Percentiles rank a stretch among this genome's conserved stretches.
These are phyloP conservation scores for Cochlearia excelsa DNA, from an alignment of 345 rosid genomes.

Conservation along the genomic window DNA sequence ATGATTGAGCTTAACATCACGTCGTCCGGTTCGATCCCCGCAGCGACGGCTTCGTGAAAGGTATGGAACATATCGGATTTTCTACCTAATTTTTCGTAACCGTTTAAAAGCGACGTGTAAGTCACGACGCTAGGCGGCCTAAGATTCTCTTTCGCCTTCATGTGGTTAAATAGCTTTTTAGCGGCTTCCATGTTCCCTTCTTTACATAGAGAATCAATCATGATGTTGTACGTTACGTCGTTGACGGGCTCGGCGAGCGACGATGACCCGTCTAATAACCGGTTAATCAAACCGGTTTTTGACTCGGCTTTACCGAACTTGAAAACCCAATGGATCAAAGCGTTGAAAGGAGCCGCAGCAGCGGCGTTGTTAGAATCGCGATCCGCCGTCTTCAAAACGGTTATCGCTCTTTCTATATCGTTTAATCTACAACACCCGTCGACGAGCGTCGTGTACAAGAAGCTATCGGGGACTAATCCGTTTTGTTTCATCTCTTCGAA, in stretches of 20 bases:
- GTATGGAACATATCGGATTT: conserved; percentile 48
- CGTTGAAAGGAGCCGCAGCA: conserved; percentile 49
- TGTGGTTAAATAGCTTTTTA: conserved; percentile 48
- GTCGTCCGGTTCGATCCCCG: conserved; percentile 64
- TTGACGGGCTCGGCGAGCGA: conserved; percentile 41
- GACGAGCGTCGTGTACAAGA: conserved; percentile 56
- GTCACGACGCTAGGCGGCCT: conserved; percentile 45
- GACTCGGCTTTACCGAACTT: conserved; percentile 45
- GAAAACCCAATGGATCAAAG: conserved; percentile 60
- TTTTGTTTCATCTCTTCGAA: conserved; percentile 54
- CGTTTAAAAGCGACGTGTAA: conserved; percentile 58
- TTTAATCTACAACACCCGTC: conserved; percentile 71
- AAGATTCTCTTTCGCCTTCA: conserved; percentile 44
- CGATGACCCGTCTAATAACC: conserved; percentile 46
- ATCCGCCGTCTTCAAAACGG: conserved; percentile 51
- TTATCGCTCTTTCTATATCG: conserved; percentile 50
- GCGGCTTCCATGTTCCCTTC: conserved; percentile 56
- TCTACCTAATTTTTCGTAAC: conserved; percentile 46
- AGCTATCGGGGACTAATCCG: conserved; percentile 62
- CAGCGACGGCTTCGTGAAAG: conserved; percentile 57
- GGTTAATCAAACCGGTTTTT: conserved; percentile 36
- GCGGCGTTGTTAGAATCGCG: conserved; percentile 31
- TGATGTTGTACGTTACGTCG: conserved; percentile 61
- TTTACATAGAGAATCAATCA: conserved; percentile 67
- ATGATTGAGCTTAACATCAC: conserved; percentile 49